Conservation (phyloP, 1,284 basidiomycete genomes). For the Veloporphyrellus conicus region DNA sequence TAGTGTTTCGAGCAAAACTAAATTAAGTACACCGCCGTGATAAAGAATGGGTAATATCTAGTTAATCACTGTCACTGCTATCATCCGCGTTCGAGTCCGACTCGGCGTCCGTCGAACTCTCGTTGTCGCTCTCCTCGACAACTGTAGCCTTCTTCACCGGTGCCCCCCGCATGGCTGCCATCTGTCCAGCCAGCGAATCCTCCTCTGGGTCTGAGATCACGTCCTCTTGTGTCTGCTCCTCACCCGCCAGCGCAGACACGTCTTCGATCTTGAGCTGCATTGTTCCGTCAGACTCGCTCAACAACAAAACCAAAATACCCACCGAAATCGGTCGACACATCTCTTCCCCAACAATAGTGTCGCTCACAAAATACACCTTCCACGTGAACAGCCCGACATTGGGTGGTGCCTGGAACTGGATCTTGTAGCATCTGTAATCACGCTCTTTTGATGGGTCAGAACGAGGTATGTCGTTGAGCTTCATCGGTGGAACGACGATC, state of each 20-base stretch:
- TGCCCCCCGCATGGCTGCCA: constrained; percentile 95
- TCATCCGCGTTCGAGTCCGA: constrained; percentile 7
- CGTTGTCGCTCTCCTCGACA: constrained; percentile 45
- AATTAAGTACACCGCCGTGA: not conserved
- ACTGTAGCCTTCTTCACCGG: constrained; percentile 65
- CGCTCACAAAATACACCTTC: constrained; percentile 81
- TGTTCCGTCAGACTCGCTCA: not conserved
- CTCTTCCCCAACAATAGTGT: constrained; percentile 87
- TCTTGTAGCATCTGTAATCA: constrained; percentile 78
- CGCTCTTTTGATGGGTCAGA: constrained; percentile 54
- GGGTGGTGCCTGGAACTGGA: constrained; percentile 94
- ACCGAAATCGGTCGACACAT: constrained; percentile 69
- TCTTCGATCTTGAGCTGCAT: constrained; percentile 80
- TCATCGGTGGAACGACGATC: constrained; percentile 87
- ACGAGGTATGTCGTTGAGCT: constrained; percentile 77
- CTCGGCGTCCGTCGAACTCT: constrained; percentile 34
- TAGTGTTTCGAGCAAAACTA: too few relatives aligned
- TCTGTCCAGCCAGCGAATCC: constrained; percentile 93
- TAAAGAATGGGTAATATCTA: too few relatives aligned
- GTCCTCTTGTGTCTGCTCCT: constrained; percentile 70
- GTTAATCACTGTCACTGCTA: constrained; percentile 31
- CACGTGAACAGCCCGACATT: constrained; percentile 85
- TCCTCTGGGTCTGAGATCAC: constrained; percentile 97
- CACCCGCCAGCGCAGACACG: constrained; percentile 50
- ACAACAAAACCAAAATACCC: constrained; percentile 26